Evolutionary conservation across 257 asterid species (phyloP), one percentile per base, ranked within the genome.

Genomic region (Buddleja alternifolia): DNA sequence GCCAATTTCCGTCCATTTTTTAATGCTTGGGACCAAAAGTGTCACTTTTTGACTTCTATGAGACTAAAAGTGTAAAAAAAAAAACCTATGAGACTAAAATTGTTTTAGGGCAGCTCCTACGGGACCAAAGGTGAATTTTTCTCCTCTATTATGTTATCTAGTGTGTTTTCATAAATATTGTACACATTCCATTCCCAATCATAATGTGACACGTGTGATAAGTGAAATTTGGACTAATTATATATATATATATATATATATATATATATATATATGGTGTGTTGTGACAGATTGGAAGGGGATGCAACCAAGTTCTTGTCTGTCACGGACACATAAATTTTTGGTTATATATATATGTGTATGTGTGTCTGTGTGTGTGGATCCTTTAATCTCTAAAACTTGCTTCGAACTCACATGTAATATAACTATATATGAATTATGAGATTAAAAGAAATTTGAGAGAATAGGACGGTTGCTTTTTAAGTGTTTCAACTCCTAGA

Each of bases 311-410:
- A 59, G 71, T 47, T 67, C 62, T 71, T 76, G 84, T 81, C 85
- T 67, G 85, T 87, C 91, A 84, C 87, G 89, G 82, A 86, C 80
- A 55, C 10, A 39, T 47, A 23, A 55, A 40, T 17, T n/a, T 29
- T 69, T 47, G 47, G 59, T 69, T 48, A 12, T 61, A 17, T 50
- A 32, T 19, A 36, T 23, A 50, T 17, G 17, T 0, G 8, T 55
- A 3, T 16, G n/a, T n/a, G n/a, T n/a, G n/a, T n/a, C n/a, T n/a
- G n/a, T n/a, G n/a, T n/a, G n/a, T n/a, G n/a, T 11, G 9, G 6
- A 19, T 7, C 41, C 23, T 15, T 42, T 51, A 57, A 51, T 79
- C 70, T 57, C 10, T 12, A 25, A 42, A 44, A 17, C 3, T 3
- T 40, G 74, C 63, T 50, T 61, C 76, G 42, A 67, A 72, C 70